Base-by-base conservation (phyloP, 306 rosid genomes). In the Prunus fruticosa region DNA sequence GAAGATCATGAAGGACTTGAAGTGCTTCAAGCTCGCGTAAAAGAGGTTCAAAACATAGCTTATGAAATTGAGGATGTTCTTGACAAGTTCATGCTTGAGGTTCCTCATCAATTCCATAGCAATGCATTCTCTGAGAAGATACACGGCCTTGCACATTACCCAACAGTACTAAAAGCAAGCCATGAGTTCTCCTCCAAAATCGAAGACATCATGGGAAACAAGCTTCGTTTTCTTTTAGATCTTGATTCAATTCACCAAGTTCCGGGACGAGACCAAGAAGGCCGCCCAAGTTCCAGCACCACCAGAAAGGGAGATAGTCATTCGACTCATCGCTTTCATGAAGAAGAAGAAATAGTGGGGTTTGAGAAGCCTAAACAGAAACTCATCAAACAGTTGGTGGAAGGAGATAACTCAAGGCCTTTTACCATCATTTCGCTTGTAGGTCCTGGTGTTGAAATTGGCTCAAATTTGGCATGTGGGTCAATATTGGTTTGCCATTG, bases 291-390 rank as follows among this genome's bases (percentile, higher is more conserved):
- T 56, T 56, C 61, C 27, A 56, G 27, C 27, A n/a, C 61, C 11
- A n/a, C 61, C 6, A 2, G 25, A 19, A 58, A 10, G 14, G 56
- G 38, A 43, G 72, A 67, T 46, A 2, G 2, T 1, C 6, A 13
- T 12, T 2, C 11, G 65, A 19, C 20, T 4, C 68, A 8, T 27
- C 67, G 43, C 10, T 3, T n/a, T 10, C 67, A 45, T 57, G 25
- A 57, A 46, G 77, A 58, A 13, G 77, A 73, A 12, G n/a, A 73
- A 14, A 43, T 60, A 22, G 53, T 60, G 22, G 77, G 69, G 3
- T 73, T 56, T 27, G 32, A 73, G 10, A 12, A 34, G 34, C 47
- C 15, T 41, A 23, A 43, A 61, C 11, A 62, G 1, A 15, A 11
- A 22, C n/a, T 58, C 10, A 8, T 45, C 18, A 2, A 3, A 3